Evolutionary conservation across 192 early-diverging fungal genomes (phyloP), one percentile per base, ranked within the genome.

Genomic region (Phlyctochytrium planicorne): DNA sequence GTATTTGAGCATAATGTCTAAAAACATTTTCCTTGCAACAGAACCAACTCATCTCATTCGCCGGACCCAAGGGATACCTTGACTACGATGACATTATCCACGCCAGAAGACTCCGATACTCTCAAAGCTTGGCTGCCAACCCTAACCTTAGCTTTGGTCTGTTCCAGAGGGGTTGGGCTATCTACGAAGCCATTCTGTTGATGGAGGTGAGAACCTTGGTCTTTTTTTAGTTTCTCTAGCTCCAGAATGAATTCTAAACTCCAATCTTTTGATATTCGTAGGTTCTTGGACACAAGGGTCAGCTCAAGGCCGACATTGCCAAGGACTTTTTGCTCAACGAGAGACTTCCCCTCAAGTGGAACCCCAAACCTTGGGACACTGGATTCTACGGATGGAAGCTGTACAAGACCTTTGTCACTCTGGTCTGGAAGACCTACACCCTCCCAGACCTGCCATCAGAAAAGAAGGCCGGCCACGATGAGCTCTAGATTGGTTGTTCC

Each of bases 251-350:
- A 14, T 50, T 50, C 12, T 50, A n/a, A 14, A 10, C 10, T 50
- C 40, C 40, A 50, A 14, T 10, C 40, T 14, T 50, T 10, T 10
- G 29, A 1, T 59, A n/a, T n/a, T n/a, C n/a, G 20, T 0, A 59
- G 57, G 57, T 59, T 14, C 24, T 62, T 35, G 61, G 61, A 1
- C 23, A 62, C 2, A 62, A 62, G 17, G 61, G 61, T n/a, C 30
- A 62, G 2, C 61, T 62, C 16, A 24, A 24, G 17, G 61, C 36
- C 32, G 61, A 62, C 32, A 32, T 62, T 3, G 32, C 61, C 2
- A 24, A 34, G 20, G 61, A 62, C 34, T 62, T 62, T 62, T 62
- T 62, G 17, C 30, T 62, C 61, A 62, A 62, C 32, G 61, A 62
- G 33, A 30, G 61, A 14, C 61, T 62, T 30, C 61, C 61, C 2